These are phyloP conservation scores for Hypoxylon rubiginosum DNA, from an alignment of 2,329 filamentous ascomycete species.

Conservation along the genomic window DNA sequence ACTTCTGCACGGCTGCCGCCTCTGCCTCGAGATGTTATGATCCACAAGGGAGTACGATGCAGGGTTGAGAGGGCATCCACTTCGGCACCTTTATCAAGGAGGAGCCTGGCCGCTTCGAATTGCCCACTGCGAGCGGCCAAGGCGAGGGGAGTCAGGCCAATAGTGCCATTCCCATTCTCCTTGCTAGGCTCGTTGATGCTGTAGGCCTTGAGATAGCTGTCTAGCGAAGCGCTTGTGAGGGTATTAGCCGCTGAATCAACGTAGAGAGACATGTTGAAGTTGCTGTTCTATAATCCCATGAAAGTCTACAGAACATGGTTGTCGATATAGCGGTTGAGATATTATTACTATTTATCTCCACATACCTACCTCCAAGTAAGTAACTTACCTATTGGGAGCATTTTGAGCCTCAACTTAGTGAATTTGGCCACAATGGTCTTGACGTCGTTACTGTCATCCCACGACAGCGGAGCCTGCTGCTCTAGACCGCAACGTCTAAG, in stretches of 20 bases:
- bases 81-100: constrained; percentile 31
- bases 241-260: constrained; percentile 17
- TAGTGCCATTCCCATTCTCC: constrained; percentile 24
- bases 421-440: neutral
- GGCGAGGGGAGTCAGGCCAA: constrained; percentile 30
- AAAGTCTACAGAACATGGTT: neutral
- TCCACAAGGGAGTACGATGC: constrained; percentile 22
- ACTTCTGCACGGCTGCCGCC: constrained; percentile 24
- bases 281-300: neutral
- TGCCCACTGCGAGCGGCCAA: constrained; percentile 33
- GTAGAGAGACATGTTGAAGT: constrained; percentile 32
- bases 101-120: constrained; percentile 22
- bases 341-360: neutral
- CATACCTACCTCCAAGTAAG: neutral
- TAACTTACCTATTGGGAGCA: too few relatives aligned
- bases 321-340: neutral
- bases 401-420: neutral
- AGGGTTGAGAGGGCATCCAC: constrained; percentile 26
- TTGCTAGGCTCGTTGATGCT: constrained; percentile 29
- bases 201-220: constrained; percentile 20
- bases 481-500: neutral
- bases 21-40: constrained; percentile 17
- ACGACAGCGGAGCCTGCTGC: neutral
- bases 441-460: neutral
- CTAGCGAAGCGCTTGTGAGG: constrained; percentile 14